A percentile compares a stretch with the other conserved stretches of the same genome.
These are phyloP conservation scores for Linum usitatissimum DNA, from an alignment of 345 rosid genomes.

Conservation along the genomic window DNA sequence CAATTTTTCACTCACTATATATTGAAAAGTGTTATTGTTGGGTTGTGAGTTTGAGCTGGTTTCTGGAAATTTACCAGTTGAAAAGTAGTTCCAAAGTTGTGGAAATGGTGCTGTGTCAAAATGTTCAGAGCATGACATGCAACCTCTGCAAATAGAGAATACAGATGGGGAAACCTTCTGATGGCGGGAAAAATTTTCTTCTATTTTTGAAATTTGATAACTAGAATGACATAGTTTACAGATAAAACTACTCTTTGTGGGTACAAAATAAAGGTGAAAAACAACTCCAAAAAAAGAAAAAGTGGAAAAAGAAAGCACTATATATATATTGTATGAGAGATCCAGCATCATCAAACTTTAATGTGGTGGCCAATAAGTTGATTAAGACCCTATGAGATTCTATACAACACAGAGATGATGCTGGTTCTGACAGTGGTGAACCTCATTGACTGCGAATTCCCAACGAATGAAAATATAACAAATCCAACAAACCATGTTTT, in stretches of 20 bases:
- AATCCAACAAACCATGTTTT: slow-evolving; percentile 20
- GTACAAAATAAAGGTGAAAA: background rate
- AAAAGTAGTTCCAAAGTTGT: no score
- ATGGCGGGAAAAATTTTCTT: no score
- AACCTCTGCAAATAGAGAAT: background rate
- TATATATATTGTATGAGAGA: slow-evolving; percentile 17
- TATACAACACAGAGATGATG: slow-evolving; percentile 21
- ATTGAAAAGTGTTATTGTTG: background rate
- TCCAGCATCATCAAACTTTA: slow-evolving; percentile 15
- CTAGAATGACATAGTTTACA: background rate
- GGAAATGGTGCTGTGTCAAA: background rate
- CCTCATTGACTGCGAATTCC: slow-evolving; percentile 3
- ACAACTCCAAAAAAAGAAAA: background rate
- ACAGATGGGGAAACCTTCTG: no score
- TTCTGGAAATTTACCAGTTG: no score
- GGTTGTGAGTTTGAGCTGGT: background rate
- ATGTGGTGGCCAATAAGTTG: slow-evolving; percentile 9
- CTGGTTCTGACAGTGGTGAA: slow-evolving; percentile 13
- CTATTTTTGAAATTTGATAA: no score
- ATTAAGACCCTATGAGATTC: slow-evolving; percentile 19
- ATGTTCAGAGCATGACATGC: background rate
- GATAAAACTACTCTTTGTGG: slow-evolving; percentile 1
- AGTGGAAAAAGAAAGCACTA: slow-evolving; percentile 9
- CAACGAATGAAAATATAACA: slow-evolving; percentile 19
- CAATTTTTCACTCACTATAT: background rate